Evolutionary conservation across 2,329 filamentous ascomycete species (phyloP), one percentile per base, ranked within the genome.

Genomic region (Anthostomella pinea): DNA sequence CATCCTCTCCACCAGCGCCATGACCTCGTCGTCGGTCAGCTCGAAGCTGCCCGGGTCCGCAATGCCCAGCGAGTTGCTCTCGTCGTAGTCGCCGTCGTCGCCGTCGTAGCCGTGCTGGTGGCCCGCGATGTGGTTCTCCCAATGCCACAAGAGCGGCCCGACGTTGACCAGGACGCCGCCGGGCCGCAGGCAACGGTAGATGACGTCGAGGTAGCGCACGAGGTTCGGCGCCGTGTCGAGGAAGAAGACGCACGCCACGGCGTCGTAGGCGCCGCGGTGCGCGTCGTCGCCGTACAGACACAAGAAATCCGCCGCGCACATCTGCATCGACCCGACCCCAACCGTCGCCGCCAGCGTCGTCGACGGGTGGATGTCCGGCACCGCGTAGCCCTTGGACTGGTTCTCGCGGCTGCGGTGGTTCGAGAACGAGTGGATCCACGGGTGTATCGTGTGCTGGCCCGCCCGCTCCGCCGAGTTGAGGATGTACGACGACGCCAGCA

Each of bases 201-300:
- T 86, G 2, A 89, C 83, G 57, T 95, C 82, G 21, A 98, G 78
- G 58, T 98, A 98, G 2, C 85, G 79, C 35, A 97, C 84, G 20
- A 96, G 61, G 59, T 98, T 97, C 1, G 91, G 90, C 3, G 93
- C 93, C 2, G 93, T 98, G 60, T 98, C 94, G 39, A 98, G 83
- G 68, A 98, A 98, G 67, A 97, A 98, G 8, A 95, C 86, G 3
- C 85, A 87, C 0, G 87, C 81, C 2, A 97, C 87, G 1, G 84
- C 89, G 54, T 96, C 83, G 60, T 89, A 97, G 0, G 62, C 54
- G 1, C 72, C 73, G 7, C 66, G 62, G 51, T 86, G 77, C 1
- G 76, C 73, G 1, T 75, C 69, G 39, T 82, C 72, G 17, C 73
- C 75, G 60, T 98, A 98, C 1, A 90, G 64, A n/a, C 88, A 83